These are phyloP conservation scores for Trichophyton rubrum DNA, from an alignment of 2,329 filamentous ascomycete species.

Conservation along the genomic window DNA sequence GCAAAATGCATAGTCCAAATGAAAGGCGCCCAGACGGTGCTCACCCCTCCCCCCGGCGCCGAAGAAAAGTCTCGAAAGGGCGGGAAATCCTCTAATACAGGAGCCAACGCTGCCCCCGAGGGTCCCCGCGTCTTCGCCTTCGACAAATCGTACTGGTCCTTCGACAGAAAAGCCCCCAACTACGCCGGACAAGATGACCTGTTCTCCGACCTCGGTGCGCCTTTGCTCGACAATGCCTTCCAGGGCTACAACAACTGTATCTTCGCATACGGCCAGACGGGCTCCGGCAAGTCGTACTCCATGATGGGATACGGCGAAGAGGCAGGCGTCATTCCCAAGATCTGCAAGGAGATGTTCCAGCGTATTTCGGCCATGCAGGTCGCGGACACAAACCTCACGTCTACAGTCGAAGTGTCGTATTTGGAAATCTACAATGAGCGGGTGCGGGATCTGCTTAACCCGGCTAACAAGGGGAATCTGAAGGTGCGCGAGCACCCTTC, in stretches of 20 bases:
- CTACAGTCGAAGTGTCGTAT: slow-evolving; percentile 95
- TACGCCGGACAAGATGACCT: slow-evolving; percentile 86
- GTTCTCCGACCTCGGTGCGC: slow-evolving; percentile 75
- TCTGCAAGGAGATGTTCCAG: slow-evolving; percentile 96
- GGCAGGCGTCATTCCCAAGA: slow-evolving; percentile 86
- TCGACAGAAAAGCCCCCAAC: slow-evolving; percentile 64
- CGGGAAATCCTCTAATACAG: slow-evolving; percentile 30
- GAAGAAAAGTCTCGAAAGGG: slow-evolving; percentile 27
- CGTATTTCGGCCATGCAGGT: slow-evolving; percentile 60
- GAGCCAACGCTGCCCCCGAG: slow-evolving; percentile 39
- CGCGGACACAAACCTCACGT: slow-evolving; percentile 62
- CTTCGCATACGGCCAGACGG: slow-evolving; percentile 96
- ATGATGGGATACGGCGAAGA: slow-evolving; percentile 99
- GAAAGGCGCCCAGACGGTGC: slow-evolving; percentile 81
- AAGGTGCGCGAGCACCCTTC: slow-evolving; percentile 97
- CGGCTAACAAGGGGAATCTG: slow-evolving; percentile 86
- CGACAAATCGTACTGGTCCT: slow-evolving; percentile 97
- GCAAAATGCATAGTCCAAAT: slow-evolving; percentile 97
- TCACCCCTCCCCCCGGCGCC: slow-evolving; percentile 57
- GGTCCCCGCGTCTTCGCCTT: slow-evolving; percentile 83
- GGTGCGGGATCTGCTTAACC: slow-evolving; percentile 89
- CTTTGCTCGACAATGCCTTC: slow-evolving; percentile 93
- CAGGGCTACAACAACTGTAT: slow-evolving; percentile 99
- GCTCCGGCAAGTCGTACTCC: slow-evolving; percentile 96
- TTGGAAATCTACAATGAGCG: slow-evolving; percentile 98